Evolutionary conservation across 2,329 filamentous ascomycete species (phyloP).

Genomic region (Penicillium rolfsii): DNA sequence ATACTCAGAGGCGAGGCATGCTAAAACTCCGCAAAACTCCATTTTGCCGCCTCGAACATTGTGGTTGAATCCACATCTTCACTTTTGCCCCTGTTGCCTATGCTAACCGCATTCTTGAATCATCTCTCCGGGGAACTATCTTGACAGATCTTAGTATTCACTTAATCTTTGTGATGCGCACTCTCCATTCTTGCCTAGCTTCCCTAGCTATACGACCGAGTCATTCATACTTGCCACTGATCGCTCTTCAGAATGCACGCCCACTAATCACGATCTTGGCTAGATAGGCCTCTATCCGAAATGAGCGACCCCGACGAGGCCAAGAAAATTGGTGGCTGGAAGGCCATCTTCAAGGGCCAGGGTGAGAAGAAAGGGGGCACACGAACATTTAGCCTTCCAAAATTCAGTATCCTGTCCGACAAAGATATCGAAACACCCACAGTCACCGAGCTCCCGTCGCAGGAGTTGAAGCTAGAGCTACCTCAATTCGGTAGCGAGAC

Average conservation of each 20-base stretch:
- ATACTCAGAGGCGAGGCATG: constrained; percentile 10
- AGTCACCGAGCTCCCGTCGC: constrained; percentile 18
- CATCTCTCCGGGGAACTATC: background rate
- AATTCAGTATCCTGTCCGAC: constrained; percentile 26
- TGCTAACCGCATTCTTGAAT: background rate
- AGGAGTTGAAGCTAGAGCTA: constrained; percentile 24
- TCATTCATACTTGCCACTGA: background rate
- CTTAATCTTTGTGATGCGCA: background rate
- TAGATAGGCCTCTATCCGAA: background rate
- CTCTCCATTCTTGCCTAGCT: too few relatives aligned
- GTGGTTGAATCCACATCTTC: background rate
- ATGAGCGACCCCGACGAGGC: constrained; percentile 15
- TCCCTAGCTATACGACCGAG: background rate
- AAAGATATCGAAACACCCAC: constrained; percentile 23
- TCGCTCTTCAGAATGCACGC: background rate
- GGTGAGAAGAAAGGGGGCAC: constrained; percentile 15
- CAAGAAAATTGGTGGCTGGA: constrained; percentile 20
- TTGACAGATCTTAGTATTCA: background rate
- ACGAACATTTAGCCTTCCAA: constrained; percentile 21
- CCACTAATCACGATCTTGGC: background rate
- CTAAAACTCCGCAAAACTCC: constrained; percentile 15
- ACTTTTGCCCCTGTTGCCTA: background rate
- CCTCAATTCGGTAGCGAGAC: constrained; percentile 35
- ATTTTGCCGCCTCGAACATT: background rate
- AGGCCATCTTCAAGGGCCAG: constrained; percentile 16